phyloP scores from a whole-genome alignment of 75 land plant genomes.

The Cupressus sempervirens region DNA sequence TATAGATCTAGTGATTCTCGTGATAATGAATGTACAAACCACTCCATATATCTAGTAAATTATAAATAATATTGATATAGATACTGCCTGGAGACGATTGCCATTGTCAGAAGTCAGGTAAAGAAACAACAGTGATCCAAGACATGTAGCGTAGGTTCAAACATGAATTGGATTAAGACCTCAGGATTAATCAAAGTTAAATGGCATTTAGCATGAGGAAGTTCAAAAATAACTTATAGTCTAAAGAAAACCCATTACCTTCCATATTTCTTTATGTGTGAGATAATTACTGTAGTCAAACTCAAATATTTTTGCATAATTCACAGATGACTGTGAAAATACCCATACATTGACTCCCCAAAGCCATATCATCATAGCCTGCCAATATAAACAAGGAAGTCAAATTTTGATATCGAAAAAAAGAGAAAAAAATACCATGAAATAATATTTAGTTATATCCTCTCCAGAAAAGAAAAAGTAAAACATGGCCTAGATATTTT shows the following conservation, averaged over 20 bases:
- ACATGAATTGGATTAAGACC: not conserved
- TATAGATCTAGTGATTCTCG: not conserved
- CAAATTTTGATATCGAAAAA: not conserved
- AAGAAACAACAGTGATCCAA: not conserved
- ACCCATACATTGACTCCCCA: slow-evolving; percentile 97
- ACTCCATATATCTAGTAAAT: not conserved
- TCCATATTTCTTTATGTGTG: slow-evolving; percentile 91
- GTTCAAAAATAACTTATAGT: not conserved
- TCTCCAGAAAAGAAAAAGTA: not conserved
- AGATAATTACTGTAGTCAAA: slow-evolving; percentile 81
- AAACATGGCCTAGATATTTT: not conserved
- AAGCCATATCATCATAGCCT: slow-evolving; percentile 93
- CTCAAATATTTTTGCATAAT: slow-evolving; percentile 90
- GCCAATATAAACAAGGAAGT: slow-evolving; percentile 18
- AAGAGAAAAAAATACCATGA: not conserved
- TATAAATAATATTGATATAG: not conserved
- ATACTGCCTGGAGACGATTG: not conserved
- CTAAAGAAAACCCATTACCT: slow-evolving; percentile 39
- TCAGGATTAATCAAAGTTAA: not conserved
- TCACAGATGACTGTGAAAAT: slow-evolving; percentile 65
- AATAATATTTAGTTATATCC: not conserved
- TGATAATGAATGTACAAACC: not conserved
- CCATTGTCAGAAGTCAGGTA: not conserved
- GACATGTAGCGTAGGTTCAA: not conserved
- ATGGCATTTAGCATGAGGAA: not conserved